phyloP scores from a whole-genome alignment of 495 filamentous ascomycete species.

The Neurospora cerealis region DNA sequence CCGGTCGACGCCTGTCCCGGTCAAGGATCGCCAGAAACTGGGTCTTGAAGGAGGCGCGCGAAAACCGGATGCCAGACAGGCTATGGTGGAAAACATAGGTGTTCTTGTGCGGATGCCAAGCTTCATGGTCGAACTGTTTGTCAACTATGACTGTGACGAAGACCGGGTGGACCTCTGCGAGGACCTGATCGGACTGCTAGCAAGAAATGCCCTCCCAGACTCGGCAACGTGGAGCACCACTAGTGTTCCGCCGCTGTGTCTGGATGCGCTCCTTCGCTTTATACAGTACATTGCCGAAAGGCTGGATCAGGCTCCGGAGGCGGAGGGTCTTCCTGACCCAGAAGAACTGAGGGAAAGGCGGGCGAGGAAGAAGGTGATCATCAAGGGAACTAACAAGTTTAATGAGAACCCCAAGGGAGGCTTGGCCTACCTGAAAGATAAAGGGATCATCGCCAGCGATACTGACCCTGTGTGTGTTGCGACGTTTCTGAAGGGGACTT shows the following conservation, averaged over 20 bases:
- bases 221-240: slow-evolving; percentile 99
- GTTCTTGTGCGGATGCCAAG: slow-evolving; percentile 83
- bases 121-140: slow-evolving; percentile 88
- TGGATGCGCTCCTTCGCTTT: slow-evolving; percentile 84
- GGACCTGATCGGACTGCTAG: slow-evolving; percentile 86
- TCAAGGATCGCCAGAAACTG: slow-evolving; percentile 87
- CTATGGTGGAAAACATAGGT: slow-evolving; percentile 96
- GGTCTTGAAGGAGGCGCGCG: slow-evolving; percentile 87
- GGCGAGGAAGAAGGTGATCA: slow-evolving; percentile 73
- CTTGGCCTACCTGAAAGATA: slow-evolving; percentile 71
- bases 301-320: slow-evolving; percentile 56
- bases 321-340: slow-evolving; percentile 58
- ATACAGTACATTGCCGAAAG: slow-evolving; percentile 86
- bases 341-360: slow-evolving; percentile 57
- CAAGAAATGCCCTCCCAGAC: slow-evolving; percentile 91
- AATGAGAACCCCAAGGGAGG: slow-evolving; percentile 90
- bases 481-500: slow-evolving; percentile 73
- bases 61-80: slow-evolving; percentile 89
- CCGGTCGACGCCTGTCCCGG: slow-evolving; percentile 81
- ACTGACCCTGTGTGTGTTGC: slow-evolving; percentile 66
- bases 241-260: slow-evolving; percentile 88
- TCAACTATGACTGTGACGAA: slow-evolving; percentile 97
- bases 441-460: slow-evolving; percentile 71
- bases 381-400: slow-evolving; percentile 82
- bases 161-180: slow-evolving; percentile 89